These are phyloP conservation scores for Dictyostelium purpureum DNA, from an alignment of 78 protist species.

Conservation along the genomic window DNA sequence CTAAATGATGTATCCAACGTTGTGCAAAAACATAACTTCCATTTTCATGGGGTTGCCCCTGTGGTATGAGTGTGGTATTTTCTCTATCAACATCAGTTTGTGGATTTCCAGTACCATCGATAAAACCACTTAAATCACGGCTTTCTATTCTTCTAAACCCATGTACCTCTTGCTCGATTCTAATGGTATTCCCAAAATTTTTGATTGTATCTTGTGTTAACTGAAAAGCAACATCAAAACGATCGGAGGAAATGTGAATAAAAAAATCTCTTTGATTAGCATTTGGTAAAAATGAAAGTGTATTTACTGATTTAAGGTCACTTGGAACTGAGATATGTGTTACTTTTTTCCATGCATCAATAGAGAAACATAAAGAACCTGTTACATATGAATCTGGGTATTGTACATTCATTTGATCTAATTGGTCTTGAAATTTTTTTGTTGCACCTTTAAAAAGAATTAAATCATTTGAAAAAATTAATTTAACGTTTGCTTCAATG, in stretches of 20 bases:
- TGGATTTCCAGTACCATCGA: conserved; percentile 74
- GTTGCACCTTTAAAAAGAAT: neutral
- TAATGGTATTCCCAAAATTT: neutral
- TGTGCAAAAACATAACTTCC: conserved; percentile 54
- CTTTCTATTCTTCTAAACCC: conserved; percentile 45
- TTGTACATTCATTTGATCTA: neutral
- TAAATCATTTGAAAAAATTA: no score
- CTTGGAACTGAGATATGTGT: neutral
- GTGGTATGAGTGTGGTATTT: neutral
- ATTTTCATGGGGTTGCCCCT: neutral
- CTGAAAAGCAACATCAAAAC: conserved; percentile 18
- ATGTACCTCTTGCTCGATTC: conserved; percentile 18
- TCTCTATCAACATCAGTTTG: neutral
- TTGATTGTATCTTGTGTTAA: neutral
- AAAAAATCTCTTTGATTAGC: conserved; percentile 27
- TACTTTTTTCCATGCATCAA: neutral
- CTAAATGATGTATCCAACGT: conserved; percentile 11
- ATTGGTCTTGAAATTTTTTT: neutral
- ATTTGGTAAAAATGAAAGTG: neutral
- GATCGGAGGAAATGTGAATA: conserved; percentile 19
- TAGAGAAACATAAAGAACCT: neutral
- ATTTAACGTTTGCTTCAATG: no score
- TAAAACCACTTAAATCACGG: conserved; percentile 21
- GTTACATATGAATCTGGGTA: conserved; percentile 13
- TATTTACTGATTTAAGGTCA: neutral